Base-by-base conservation (phyloP, 2,329 filamentous ascomycete genomes). In the Calonectria ilicicola region DNA sequence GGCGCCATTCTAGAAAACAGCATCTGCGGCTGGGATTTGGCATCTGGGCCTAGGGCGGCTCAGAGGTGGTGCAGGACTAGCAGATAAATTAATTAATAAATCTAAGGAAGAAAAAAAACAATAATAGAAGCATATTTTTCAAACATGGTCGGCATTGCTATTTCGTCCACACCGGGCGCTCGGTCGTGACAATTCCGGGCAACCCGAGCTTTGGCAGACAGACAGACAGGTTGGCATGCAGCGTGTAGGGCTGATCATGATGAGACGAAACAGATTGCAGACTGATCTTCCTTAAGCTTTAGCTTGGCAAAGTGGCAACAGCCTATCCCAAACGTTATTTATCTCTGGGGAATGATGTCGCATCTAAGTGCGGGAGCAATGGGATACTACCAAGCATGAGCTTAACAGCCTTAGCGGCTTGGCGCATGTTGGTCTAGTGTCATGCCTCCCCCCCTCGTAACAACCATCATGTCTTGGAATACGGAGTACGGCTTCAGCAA, bases 51-150 rank as follows among this genome's bases (percentile, higher is more conserved):
- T 29, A 69, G 63, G 1, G 66, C 63, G 1, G 72, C 68, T 21
- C 63, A 73, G n/a, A 73, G 81, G 66, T 82, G 81, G 81, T 82
- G 81, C 53, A 76, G 81, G 32, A 74, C 66, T 0, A 77, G 53
- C 23, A 70, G 64, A 73, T 80, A 35, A 74, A 71, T 27, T 26
- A 69, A 26, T 23, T 19, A 60, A 40, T 60, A 40, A 40, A 60
- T 60, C 15, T 14, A 40, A 58, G 32, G 17, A 38, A 29, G 8
- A 58, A 26, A 58, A 58, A 60, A 60, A 12, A 26, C 23, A 60
- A 40, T 14, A 60, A 60, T 40, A 60, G 53, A 60, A 40, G 21
- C 21, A 60, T 38, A 7, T 40, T 60, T 60, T 19, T 15, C 12
- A 38, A 60, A 17, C n/a, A 40, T 12, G 23, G 12, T n/a, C 12